These are phyloP conservation scores for Lophiotrema nucula DNA, from an alignment of 495 filamentous ascomycete genomes.

Conservation along the genomic window DNA sequence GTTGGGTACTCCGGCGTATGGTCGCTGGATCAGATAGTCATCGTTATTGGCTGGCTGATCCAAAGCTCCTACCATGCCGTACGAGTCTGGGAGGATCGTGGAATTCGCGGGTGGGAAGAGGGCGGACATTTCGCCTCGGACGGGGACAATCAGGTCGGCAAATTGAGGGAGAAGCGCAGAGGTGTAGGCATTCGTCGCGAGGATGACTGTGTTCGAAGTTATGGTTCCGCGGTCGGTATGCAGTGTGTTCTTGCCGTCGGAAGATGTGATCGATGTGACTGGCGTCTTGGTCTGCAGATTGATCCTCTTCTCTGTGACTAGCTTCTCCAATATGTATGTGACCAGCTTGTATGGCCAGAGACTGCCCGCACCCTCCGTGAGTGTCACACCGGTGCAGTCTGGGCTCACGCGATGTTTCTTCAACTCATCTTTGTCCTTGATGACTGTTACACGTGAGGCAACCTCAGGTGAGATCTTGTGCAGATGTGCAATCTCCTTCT, in stretches of 20 bases:
- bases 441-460: conserved; percentile 37
- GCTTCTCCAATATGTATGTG: conserved; percentile 58
- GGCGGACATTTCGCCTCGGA: conserved; percentile 70
- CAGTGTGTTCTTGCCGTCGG: conserved; percentile 50
- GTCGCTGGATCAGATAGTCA: conserved; percentile 75
- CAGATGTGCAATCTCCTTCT: conserved; percentile 45
- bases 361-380: conserved; percentile 49
- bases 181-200: conserved; percentile 79
- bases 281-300: conserved; percentile 75
- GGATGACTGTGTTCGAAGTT: conserved; percentile 57
- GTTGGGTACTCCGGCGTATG: conserved; percentile 29
- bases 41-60: conserved; percentile 48
- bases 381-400: conserved; percentile 44
- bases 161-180: conserved; percentile 69
- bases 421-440: conserved; percentile 38
- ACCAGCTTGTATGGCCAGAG: conserved; percentile 84
- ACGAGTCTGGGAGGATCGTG: conserved; percentile 49
- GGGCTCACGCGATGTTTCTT: conserved; percentile 42
- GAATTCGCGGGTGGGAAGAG: conserved; percentile 55
- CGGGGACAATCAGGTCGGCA: conserved; percentile 69
- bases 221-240: conserved; percentile 64
- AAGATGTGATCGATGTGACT: conserved; percentile 49
- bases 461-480: conserved; percentile 53
- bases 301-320: conserved; percentile 51
- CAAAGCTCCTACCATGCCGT: conserved; percentile 57